These are phyloP conservation scores for Nicotiana undulata DNA, from an alignment of 257 asterid genomes.

Conservation along the genomic window DNA sequence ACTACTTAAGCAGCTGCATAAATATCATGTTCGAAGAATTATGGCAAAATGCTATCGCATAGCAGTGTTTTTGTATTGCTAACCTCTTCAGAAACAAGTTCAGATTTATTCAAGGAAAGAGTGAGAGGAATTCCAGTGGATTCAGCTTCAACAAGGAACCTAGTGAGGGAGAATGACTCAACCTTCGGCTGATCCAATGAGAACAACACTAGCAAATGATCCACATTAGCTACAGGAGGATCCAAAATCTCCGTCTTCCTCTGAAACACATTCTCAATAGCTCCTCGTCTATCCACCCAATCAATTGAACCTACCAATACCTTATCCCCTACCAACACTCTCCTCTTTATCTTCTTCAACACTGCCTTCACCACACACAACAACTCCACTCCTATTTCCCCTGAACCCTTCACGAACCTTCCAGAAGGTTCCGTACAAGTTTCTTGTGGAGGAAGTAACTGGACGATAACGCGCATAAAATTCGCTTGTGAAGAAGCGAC, in stretches of 20 bases:
- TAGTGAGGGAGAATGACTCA: constrained; percentile 64
- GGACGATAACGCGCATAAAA: constrained; percentile 90
- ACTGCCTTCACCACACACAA: constrained; percentile 89
- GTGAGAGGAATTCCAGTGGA: constrained; percentile 80
- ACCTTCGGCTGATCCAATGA: constrained; percentile 78
- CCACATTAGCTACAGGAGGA: constrained; percentile 95
- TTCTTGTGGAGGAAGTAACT: constrained; percentile 25
- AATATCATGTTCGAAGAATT: background rate
- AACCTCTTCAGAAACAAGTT: constrained; percentile 69
- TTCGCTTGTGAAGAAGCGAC: constrained; percentile 89
- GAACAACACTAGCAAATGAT: constrained; percentile 72
- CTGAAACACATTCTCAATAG: constrained; percentile 80
- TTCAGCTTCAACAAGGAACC: constrained; percentile 96
- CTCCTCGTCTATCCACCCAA: constrained; percentile 83
- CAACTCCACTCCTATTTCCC: constrained; percentile 52
- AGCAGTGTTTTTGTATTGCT: background rate
- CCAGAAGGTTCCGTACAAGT: background rate
- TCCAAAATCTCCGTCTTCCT: constrained; percentile 68
- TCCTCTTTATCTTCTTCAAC: constrained; percentile 85
- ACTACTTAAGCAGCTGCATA: too few relatives aligned
- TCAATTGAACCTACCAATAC: constrained; percentile 84
- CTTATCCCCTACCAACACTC: constrained; percentile 90
- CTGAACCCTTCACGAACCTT: background rate
- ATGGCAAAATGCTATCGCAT: background rate
- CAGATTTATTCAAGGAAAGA: constrained; percentile 75